Conservation (phyloP, 495 filamentous ascomycete species). For the Recurvomyces mirabilis region DNA sequence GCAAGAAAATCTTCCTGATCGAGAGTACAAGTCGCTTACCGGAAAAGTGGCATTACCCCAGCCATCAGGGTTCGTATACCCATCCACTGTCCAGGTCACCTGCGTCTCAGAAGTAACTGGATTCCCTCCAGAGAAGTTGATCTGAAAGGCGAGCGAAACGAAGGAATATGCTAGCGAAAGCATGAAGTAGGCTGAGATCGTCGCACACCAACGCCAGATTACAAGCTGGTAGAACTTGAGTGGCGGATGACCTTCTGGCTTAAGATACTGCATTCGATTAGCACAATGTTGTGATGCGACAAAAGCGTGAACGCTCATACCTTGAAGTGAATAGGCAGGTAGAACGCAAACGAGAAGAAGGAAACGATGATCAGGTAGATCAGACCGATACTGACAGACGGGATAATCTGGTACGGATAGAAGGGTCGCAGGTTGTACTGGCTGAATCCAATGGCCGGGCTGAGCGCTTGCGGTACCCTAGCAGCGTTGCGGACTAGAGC, state of each 20-base stretch:
- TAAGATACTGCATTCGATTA: conserved; percentile 31
- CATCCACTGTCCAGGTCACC: conserved; percentile 38
- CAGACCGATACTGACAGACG: conserved; percentile 53
- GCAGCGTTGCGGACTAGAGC: conserved; percentile 35
- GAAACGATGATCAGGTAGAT: conserved; percentile 66
- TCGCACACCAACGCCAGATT: conserved; percentile 50
- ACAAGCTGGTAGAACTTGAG: conserved; percentile 51
- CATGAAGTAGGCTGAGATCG: conserved; percentile 52
- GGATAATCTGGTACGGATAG: conserved; percentile 41
- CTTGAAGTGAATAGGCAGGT: conserved; percentile 52
- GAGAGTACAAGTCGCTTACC: conserved; percentile 37
- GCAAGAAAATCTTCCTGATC: background rate
- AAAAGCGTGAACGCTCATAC: background rate
- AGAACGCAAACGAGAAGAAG: conserved; percentile 62
- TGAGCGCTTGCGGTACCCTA: conserved; percentile 45
- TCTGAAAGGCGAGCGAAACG: conserved; percentile 53
- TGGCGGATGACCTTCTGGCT: conserved; percentile 41
- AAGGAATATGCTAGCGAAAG: conserved; percentile 57
- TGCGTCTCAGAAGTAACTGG: conserved; percentile 26
- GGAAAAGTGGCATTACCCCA: conserved; percentile 52
- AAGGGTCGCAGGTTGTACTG: conserved; percentile 54
- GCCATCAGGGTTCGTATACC: conserved; percentile 37
- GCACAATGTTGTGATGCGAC: background rate
- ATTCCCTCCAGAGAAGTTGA: conserved; percentile 41
- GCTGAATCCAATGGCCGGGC: conserved; percentile 53